Conservation (phyloP, 164 flowering plant genomes). For the Tetracentron sinense region DNA sequence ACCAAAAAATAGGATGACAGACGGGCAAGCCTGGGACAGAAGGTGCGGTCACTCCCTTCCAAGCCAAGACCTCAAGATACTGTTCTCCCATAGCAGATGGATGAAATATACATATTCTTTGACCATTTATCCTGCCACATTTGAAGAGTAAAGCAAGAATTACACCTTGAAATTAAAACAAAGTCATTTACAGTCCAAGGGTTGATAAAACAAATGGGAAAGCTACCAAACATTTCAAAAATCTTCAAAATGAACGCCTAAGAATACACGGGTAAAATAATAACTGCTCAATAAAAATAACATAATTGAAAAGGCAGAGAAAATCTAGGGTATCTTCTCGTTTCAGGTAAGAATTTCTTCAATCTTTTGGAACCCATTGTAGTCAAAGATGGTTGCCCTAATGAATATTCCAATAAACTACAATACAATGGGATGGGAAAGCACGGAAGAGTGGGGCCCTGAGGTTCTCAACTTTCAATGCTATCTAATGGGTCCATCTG, state of each 20-base stretch:
- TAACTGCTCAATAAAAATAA: too few species aligned
- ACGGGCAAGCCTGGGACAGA: too few species aligned
- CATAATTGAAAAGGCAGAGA: not conserved
- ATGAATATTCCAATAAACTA: not conserved
- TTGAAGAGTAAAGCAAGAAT: not conserved
- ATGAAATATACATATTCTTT: constrained; percentile 42
- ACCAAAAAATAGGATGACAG: too few species aligned
- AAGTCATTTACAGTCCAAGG: not conserved
- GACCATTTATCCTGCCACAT: constrained; percentile 53
- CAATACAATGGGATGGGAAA: not conserved
- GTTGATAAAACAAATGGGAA: too few species aligned
- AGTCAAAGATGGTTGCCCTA: not conserved
- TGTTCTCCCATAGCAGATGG: constrained; percentile 51
- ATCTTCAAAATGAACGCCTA: not conserved
- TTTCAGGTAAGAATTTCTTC: not conserved
- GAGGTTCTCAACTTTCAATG: too few species aligned
- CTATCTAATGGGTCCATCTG: too few species aligned
- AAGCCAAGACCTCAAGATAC: constrained; percentile 30
- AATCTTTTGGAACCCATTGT: not conserved
- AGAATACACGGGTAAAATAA: too few species aligned
- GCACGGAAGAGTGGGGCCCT: too few species aligned
- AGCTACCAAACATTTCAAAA: not conserved
- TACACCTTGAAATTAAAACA: not conserved
- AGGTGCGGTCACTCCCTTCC: not conserved
- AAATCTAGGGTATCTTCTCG: not conserved